A percentile compares a stretch with the other conserved stretches of the same genome.
These are phyloP conservation scores for Elongisporangium anandrum DNA, from an alignment of 352 stramenopile genomes.

Conservation along the genomic window DNA sequence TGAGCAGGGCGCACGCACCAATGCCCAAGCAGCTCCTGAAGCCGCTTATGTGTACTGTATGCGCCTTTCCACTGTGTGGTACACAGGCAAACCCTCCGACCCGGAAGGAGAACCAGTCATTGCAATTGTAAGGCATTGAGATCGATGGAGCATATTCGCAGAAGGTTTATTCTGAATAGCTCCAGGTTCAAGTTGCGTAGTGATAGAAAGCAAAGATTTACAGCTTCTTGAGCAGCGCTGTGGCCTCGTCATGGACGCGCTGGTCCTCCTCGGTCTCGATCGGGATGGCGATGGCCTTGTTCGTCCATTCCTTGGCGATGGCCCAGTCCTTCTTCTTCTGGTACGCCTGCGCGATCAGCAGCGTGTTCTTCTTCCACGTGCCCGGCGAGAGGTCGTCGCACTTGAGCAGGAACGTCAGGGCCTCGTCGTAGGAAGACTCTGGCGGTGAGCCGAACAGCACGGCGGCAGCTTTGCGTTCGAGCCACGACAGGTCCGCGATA, in stretches of 20 bases:
- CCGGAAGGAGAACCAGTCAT: too few relatives aligned
- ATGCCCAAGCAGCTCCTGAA: not conserved
- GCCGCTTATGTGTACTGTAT: too few relatives aligned
- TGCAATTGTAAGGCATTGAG: too few relatives aligned
- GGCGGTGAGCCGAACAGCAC: constrained; percentile 80
- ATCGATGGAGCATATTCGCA: not conserved
- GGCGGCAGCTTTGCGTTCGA: constrained; percentile 78
- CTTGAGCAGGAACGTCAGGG: constrained; percentile 68
- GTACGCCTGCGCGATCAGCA: constrained; percentile 81
- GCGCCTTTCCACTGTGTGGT: too few relatives aligned
- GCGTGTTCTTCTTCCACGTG: constrained; percentile 83
- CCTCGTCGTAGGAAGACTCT: constrained; percentile 79
- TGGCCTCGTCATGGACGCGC: constrained; percentile 62
- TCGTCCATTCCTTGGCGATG: constrained; percentile 63
- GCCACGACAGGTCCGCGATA: constrained; percentile 81
- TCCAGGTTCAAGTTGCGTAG: not conserved
- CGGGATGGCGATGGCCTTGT: constrained; percentile 64
- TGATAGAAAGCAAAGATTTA: constrained; percentile 7
- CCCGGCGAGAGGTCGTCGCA: constrained; percentile 66
- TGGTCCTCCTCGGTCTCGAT: constrained; percentile 61
- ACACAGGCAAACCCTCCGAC: too few relatives aligned
- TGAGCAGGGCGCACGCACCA: too few relatives aligned
- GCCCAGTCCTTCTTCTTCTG: constrained; percentile 69
- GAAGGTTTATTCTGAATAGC: not conserved
- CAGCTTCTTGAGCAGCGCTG: constrained; percentile 59